These are phyloP conservation scores for Candida pseudofarinosa DNA, from an alignment of 805 yeast species.

Conservation along the genomic window DNA sequence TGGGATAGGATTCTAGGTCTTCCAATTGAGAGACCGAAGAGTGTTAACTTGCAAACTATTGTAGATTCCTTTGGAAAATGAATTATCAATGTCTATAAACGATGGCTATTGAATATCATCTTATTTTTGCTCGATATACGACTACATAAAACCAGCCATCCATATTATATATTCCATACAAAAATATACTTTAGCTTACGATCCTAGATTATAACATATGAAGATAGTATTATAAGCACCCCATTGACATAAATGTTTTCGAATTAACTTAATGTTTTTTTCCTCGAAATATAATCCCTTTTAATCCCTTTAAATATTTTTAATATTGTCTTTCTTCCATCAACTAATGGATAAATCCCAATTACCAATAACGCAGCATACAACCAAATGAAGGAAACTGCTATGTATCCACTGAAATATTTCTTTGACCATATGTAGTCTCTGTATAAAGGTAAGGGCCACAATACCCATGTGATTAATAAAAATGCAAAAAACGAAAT, in stretches of 20 bases:
- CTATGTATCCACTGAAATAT: conserved; percentile 36
- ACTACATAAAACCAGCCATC: no score
- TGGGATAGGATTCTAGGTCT: conserved; percentile 73
- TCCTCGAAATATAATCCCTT: conserved; percentile 9
- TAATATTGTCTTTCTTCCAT: conserved; percentile 29
- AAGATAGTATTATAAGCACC: no score
- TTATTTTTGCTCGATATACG: no score
- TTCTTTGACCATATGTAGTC: conserved; percentile 36
- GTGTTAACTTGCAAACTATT: conserved; percentile 2
- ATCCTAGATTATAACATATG: no score
- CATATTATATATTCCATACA: no score
- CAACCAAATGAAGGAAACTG: conserved; percentile 37
- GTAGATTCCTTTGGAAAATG: not conserved
- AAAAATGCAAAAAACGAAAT: conserved; percentile 21
- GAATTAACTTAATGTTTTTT: no score
- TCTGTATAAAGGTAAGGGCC: conserved; percentile 42
- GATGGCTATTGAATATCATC: no score
- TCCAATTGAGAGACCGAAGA: conserved; percentile 78
- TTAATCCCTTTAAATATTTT: conserved; percentile 18
- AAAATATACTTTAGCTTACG: no score
- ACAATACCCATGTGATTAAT: conserved; percentile 34
- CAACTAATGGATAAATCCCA: conserved; percentile 31
- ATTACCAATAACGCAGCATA: conserved; percentile 30
- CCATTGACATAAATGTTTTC: no score
- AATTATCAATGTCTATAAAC: no score